Conservation (phyloP, 306 rosid species). For the Cicer arietinum region DNA sequence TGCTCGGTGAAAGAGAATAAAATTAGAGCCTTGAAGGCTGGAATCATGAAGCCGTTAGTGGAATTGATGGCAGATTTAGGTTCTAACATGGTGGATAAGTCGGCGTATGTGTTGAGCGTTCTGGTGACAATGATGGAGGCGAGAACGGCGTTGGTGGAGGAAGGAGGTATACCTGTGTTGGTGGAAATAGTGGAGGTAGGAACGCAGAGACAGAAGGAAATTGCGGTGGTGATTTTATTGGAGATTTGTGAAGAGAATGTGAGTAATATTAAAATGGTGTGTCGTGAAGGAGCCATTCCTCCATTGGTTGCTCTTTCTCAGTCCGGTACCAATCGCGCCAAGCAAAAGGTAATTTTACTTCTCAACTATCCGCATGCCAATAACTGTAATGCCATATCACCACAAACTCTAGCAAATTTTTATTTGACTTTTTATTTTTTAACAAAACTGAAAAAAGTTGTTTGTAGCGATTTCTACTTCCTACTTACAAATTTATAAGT, state of each 20-base stretch:
- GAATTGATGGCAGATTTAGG: slow-evolving; percentile 90
- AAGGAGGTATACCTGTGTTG: slow-evolving; percentile 87
- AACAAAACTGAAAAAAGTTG: too few species aligned
- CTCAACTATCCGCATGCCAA: background rate
- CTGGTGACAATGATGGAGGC: slow-evolving; percentile 75
- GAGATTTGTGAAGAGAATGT: slow-evolving; percentile 78
- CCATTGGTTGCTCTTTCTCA: slow-evolving; percentile 85
- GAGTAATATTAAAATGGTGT: slow-evolving; percentile 69
- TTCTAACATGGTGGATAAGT: slow-evolving; percentile 89
- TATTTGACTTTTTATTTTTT: too few species aligned
- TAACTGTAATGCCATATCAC: background rate
- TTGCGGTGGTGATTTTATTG: slow-evolving; percentile 67
- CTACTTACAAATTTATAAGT: too few species aligned
- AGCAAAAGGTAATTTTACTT: slow-evolving; percentile 67
- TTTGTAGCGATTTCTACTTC: too few species aligned
- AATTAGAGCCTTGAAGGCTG: slow-evolving; percentile 74
- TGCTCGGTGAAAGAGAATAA: slow-evolving; percentile 86
- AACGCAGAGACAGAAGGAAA: slow-evolving; percentile 85
- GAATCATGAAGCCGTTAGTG: slow-evolving; percentile 84
- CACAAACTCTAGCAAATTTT: background rate
- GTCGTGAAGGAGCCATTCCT: slow-evolving; percentile 98
- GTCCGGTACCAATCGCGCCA: slow-evolving; percentile 93
- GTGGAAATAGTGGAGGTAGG: slow-evolving; percentile 91
- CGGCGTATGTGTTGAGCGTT: slow-evolving; percentile 83
- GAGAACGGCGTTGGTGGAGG: slow-evolving; percentile 72